Evolutionary conservation across 768 basidiomycete genomes (phyloP).

Genomic region (Suillus variegatus): DNA sequence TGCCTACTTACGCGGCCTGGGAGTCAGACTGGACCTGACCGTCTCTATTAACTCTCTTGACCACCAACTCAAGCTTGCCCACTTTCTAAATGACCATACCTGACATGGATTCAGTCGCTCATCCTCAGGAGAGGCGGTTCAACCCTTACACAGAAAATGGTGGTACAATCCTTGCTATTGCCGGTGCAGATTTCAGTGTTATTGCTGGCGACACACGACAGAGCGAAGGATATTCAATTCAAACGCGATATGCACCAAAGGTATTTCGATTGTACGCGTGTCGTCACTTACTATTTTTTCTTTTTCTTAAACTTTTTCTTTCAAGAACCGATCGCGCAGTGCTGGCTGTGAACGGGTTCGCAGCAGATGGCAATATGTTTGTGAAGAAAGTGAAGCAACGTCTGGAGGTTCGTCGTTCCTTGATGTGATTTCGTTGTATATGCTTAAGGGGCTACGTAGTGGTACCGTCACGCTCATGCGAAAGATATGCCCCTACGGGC

Average conservation of each 20-base stretch:
- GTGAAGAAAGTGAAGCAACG: slow-evolving; percentile 96
- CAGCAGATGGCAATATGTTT: slow-evolving; percentile 96
- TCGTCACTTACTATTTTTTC: slow-evolving; percentile 4
- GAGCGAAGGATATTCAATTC: slow-evolving; percentile 96
- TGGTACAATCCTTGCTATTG: slow-evolving; percentile 94
- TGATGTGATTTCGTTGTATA: neutral
- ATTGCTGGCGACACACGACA: slow-evolving; percentile 97
- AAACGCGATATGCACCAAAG: slow-evolving; percentile 96
- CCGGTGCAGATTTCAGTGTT: slow-evolving; percentile 90
- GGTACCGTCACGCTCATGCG: slow-evolving; percentile 96
- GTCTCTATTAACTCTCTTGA: neutral
- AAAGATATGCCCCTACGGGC: slow-evolving; percentile 97
- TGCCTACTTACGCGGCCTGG: slow-evolving; percentile 15
- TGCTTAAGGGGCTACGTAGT: slow-evolving; percentile 46
- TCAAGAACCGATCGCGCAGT: slow-evolving; percentile 88
- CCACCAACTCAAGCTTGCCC: neutral
- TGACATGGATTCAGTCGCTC: slow-evolving; percentile 39
- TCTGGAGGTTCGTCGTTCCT: slow-evolving; percentile 69
- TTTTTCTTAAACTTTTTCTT: slow-evolving; percentile 1
- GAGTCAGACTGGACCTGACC: neutral
- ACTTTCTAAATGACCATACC: slow-evolving; percentile 29
- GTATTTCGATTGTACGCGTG: slow-evolving; percentile 84
- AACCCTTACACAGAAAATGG: slow-evolving; percentile 94
- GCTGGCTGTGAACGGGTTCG: slow-evolving; percentile 95
- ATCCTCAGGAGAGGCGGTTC: slow-evolving; percentile 64